Percentiles rank a stretch among this genome's conserved stretches.
Conservation (phyloP, 108 stramenopile species). For the Pseudonitzschia pungens region DNA sequence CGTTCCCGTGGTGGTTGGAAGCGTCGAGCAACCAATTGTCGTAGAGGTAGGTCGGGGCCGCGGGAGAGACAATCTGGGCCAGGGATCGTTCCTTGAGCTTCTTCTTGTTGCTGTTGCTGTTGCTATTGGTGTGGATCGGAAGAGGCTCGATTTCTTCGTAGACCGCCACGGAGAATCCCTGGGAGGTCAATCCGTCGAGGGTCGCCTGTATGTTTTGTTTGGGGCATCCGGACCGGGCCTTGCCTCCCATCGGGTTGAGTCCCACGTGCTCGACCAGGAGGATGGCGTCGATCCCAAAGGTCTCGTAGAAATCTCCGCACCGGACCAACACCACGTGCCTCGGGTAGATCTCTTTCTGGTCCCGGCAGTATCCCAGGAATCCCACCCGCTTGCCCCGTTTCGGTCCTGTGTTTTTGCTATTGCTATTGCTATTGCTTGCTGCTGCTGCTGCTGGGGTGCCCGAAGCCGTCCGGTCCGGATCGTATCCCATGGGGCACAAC, state of each 20-base stretch:
- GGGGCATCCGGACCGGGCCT: conserved; percentile 93
- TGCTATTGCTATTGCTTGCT: conserved; percentile 38
- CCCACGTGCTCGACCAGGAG: conserved; percentile 93
- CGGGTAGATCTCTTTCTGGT: conserved; percentile 62
- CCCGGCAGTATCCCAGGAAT: conserved; percentile 63
- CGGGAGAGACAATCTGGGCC: conserved; percentile 88
- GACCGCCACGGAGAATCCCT: conserved; percentile 90
- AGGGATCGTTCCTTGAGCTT: conserved; percentile 71
- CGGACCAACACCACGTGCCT: conserved; percentile 71
- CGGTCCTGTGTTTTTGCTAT: conserved; percentile 29
- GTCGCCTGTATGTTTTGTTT: conserved; percentile 87
- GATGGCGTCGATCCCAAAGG: conserved; percentile 93
- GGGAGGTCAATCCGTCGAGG: conserved; percentile 77
- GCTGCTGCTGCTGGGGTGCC: background rate
- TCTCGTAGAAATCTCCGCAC: conserved; percentile 97
- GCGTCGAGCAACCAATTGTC: conserved; percentile 57
- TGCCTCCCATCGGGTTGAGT: conserved; percentile 93
- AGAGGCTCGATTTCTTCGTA: conserved; percentile 75
- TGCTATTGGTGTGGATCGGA: background rate
- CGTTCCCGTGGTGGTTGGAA: background rate
- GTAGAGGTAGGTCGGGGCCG: conserved; percentile 91
- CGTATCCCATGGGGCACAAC: conserved; percentile 81
- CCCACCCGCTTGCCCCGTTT: conserved; percentile 6
- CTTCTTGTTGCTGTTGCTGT: conserved; percentile 3
- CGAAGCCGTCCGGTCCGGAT: conserved; percentile 34